phyloP scores from a whole-genome alignment of 148 eudicot genomes.

The Rhododendron griersonianum region DNA sequence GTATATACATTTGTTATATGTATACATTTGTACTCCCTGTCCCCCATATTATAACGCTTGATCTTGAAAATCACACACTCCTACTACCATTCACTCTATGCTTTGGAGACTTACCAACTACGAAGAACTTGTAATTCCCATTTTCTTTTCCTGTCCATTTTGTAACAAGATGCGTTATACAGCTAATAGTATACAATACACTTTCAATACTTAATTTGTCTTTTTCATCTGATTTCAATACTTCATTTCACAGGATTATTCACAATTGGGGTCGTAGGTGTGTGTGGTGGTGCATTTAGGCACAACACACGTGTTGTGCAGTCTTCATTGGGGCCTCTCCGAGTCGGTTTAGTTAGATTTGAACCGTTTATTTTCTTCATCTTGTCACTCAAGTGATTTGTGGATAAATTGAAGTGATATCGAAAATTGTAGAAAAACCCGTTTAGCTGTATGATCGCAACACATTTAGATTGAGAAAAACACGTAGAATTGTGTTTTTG shows the following conservation, averaged over 20 bases:
- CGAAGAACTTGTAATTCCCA: constrained; percentile 26
- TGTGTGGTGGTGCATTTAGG: too few relatives aligned
- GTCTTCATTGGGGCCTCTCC: too few relatives aligned
- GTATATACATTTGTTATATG: not conserved
- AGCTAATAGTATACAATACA: not conserved
- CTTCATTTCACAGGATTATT: not conserved
- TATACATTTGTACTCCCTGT: constrained; percentile 8
- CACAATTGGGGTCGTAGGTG: too few relatives aligned
- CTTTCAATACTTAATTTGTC: too few relatives aligned
- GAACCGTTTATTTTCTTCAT: too few relatives aligned
- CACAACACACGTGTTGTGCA: too few relatives aligned
- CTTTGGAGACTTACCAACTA: not conserved
- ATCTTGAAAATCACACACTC: constrained; percentile 6
- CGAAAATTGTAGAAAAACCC: too few relatives aligned
- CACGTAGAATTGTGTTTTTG: not conserved
- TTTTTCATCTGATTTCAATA: not conserved
- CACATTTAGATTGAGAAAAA: too few relatives aligned
- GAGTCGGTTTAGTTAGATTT: too few relatives aligned
- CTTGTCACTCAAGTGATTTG: too few relatives aligned
- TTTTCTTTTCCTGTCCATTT: not conserved
- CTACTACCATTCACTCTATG: not conserved
- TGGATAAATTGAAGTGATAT: too few relatives aligned
- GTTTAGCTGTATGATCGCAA: too few relatives aligned
- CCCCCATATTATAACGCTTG: not conserved
- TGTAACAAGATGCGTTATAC: not conserved